These are phyloP conservation scores for Solanum corneliomulleri DNA, from an alignment of 257 asterid genomes.

Conservation along the genomic window DNA sequence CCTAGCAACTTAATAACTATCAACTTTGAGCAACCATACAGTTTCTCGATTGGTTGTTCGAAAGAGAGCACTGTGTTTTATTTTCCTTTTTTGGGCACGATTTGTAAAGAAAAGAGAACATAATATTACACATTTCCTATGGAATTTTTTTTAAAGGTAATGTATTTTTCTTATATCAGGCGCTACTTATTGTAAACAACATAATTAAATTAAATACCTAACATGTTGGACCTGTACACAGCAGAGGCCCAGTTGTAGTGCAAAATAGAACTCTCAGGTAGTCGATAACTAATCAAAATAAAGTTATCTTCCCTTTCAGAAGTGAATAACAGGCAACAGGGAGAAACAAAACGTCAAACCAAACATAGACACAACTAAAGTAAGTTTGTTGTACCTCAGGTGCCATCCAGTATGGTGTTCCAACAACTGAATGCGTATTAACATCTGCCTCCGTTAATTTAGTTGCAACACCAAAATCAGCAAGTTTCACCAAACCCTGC, in stretches of 20 bases:
- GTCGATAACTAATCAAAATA: background rate
- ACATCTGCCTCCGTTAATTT: conserved; percentile 91
- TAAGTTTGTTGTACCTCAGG: conserved; percentile 60
- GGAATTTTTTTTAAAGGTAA: background rate
- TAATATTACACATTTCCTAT: background rate
- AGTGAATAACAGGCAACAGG: background rate
- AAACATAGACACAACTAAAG: background rate
- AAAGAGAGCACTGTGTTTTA: background rate
- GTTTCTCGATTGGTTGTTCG: background rate
- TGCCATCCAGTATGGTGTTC: conserved; percentile 99
- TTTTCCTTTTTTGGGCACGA: background rate
- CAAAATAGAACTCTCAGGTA: background rate
- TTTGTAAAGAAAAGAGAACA: background rate
- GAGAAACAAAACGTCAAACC: background rate
- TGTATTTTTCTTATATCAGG: background rate
- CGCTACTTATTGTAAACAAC: background rate
- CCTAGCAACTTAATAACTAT: background rate
- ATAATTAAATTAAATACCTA: background rate
- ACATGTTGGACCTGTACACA: background rate
- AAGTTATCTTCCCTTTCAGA: background rate
- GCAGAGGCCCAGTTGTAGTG: background rate
- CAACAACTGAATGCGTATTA: conserved; percentile 94
- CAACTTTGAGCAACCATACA: background rate
- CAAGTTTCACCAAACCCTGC: conserved; percentile 99
- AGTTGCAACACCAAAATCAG: conserved; percentile 99